These are phyloP conservation scores for Bipolaris zeicola DNA, from an alignment of 2,329 filamentous ascomycete species.

Conservation along the genomic window DNA sequence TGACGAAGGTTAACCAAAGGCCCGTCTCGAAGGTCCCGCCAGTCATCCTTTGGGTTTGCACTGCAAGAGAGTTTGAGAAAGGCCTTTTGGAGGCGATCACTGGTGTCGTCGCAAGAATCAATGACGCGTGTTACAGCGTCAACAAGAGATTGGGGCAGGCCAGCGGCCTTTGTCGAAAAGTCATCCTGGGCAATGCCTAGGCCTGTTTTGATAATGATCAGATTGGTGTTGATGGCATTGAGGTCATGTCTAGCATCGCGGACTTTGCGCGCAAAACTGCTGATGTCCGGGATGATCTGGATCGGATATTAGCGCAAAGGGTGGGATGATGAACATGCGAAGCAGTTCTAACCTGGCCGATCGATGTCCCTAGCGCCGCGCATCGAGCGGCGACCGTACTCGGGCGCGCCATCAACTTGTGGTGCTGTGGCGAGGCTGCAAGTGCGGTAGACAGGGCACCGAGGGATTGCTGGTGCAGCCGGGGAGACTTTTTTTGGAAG, in stretches of 20 bases:
- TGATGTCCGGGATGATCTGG: slow-evolving; percentile 39
- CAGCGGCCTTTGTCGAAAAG: slow-evolving; percentile 27
- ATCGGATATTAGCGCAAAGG: slow-evolving; percentile 17
- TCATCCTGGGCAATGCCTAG: slow-evolving; percentile 43
- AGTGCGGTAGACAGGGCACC: slow-evolving; percentile 3
- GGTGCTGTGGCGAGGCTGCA: background rate
- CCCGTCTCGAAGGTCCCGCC: slow-evolving; percentile 28
- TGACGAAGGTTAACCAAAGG: slow-evolving; percentile 25
- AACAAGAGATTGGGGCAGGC: slow-evolving; percentile 29
- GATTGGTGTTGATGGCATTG: slow-evolving; percentile 38
- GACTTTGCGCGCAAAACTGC: slow-evolving; percentile 38
- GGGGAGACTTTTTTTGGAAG: slow-evolving; percentile 1
- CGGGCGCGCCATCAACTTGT: slow-evolving; percentile 29
- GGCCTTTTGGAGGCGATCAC: slow-evolving; percentile 36
- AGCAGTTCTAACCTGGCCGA: slow-evolving; percentile 33
- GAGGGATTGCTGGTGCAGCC: background rate
- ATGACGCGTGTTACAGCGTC: slow-evolving; percentile 38
- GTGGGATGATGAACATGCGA: slow-evolving; percentile 4
- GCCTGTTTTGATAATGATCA: slow-evolving; percentile 40
- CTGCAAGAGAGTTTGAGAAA: slow-evolving; percentile 38
- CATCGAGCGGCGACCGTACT: slow-evolving; percentile 43
- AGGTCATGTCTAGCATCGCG: slow-evolving; percentile 43
- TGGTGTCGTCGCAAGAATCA: slow-evolving; percentile 36
- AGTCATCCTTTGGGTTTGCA: slow-evolving; percentile 26
- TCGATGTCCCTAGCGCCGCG: slow-evolving; percentile 38